Conservation (phyloP, 1,284 basidiomycete species). For the Ustilago sp. region DNA sequence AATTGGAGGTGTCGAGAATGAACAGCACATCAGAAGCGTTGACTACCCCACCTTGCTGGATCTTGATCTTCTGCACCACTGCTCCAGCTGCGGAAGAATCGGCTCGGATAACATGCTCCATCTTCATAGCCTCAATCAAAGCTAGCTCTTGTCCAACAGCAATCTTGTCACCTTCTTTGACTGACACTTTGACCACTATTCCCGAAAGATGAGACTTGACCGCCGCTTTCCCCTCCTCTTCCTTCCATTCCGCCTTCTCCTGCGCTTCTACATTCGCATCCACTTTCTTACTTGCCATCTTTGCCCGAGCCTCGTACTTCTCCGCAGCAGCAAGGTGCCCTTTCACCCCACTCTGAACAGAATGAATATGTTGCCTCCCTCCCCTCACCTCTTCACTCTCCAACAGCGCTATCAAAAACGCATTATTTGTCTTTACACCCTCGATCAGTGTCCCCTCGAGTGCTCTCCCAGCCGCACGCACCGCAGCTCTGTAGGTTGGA, state of each 20-base stretch:
- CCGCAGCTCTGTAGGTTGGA: conserved; percentile 19
- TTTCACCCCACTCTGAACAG: conserved; percentile 18
- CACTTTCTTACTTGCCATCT: not conserved
- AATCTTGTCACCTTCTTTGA: conserved; percentile 69
- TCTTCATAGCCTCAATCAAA: conserved; percentile 81
- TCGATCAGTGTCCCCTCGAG: conserved; percentile 27
- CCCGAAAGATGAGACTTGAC: conserved; percentile 34
- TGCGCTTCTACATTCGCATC: not conserved
- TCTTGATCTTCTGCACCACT: conserved; percentile 12
- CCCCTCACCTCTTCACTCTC: conserved; percentile 22
- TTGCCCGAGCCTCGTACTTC: not conserved
- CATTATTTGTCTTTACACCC: conserved; percentile 39
- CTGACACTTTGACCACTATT: conserved; percentile 27
- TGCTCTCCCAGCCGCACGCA: conserved; percentile 18
- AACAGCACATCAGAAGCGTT: conserved; percentile 28
- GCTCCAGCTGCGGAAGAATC: conserved; percentile 11
- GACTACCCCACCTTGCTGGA: conserved; percentile 33
- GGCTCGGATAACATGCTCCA: conserved; percentile 71
- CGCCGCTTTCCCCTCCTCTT: conserved; percentile 7
- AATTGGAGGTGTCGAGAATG: conserved; percentile 10
- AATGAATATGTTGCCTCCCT: conserved; percentile 28
- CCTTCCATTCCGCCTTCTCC: conserved; percentile 3
- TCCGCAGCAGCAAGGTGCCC: conserved; percentile 6
- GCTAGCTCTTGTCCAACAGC: conserved; percentile 73
- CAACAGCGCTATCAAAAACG: conserved; percentile 37